Conservation (phyloP, 2,329 filamentous ascomycete species). For the Curvularia eragrostidis region DNA sequence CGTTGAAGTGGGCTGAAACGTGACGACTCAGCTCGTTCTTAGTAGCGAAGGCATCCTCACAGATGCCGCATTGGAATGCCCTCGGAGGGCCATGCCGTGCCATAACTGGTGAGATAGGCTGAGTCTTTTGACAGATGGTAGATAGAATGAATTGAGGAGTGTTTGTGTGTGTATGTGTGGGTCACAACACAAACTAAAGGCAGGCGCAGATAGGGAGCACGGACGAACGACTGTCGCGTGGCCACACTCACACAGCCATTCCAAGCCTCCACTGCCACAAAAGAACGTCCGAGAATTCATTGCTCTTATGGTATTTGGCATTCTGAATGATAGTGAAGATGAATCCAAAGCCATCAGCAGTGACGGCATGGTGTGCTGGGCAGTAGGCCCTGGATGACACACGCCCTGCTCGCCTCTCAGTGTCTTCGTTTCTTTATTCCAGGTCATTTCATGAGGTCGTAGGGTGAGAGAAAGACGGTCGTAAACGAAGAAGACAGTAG, state of each 20-base stretch:
- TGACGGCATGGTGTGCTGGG: background rate
- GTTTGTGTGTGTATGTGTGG: conserved; percentile 6
- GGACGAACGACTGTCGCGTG: background rate
- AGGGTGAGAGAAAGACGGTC: background rate
- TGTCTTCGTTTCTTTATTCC: background rate
- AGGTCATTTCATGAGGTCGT: too few species aligned
- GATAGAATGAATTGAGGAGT: background rate
- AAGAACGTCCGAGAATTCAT: background rate
- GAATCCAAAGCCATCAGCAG: background rate
- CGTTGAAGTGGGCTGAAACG: conserved; percentile 21
- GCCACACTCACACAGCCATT: background rate
- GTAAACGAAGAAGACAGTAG: background rate
- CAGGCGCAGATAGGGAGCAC: conserved; percentile 4
- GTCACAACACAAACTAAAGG: conserved; percentile 4
- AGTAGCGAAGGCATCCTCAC: conserved; percentile 22
- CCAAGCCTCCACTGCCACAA: background rate
- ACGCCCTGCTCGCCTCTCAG: background rate
- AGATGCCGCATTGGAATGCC: conserved; percentile 30
- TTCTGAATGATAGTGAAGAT: background rate
- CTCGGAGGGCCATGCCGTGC: background rate
- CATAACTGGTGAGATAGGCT: conserved; percentile 1
- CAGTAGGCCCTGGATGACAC: background rate
- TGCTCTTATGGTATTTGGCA: too few species aligned
- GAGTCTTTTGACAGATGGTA: background rate
- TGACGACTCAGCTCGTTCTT: conserved; percentile 24